phyloP scores from a whole-genome alignment of 2,329 filamentous ascomycete genomes.

The Aspergillus novofumigatus region DNA sequence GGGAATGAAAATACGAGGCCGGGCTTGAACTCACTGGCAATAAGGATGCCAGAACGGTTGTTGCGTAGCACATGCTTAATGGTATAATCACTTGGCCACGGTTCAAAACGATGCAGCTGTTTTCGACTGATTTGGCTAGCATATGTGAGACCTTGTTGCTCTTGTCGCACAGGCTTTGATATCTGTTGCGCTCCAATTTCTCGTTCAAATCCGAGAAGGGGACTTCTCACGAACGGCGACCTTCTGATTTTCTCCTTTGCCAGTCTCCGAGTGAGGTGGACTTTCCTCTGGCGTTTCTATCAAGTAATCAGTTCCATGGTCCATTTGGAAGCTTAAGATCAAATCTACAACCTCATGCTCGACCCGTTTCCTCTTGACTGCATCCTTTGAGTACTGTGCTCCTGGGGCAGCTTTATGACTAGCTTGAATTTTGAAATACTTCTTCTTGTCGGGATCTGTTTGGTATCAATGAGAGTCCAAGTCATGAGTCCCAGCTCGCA shows the following conservation, averaged over 20 bases:
- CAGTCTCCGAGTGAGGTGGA: slow-evolving; percentile 22
- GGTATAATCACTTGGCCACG: slow-evolving; percentile 21
- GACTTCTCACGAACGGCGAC: slow-evolving; percentile 24
- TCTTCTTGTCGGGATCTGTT: slow-evolving; percentile 50
- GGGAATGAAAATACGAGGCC: neutral
- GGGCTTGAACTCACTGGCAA: slow-evolving; percentile 29
- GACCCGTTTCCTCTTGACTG: slow-evolving; percentile 54
- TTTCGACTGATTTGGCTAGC: slow-evolving; percentile 29
- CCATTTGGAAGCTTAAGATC: neutral
- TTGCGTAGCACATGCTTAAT: slow-evolving; percentile 33
- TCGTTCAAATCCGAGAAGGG: slow-evolving; percentile 24
- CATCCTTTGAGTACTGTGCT: slow-evolving; percentile 54
- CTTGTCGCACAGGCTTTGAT: slow-evolving; percentile 18
- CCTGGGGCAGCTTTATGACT: slow-evolving; percentile 48
- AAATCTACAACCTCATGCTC: slow-evolving; percentile 35
- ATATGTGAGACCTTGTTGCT: slow-evolving; percentile 27
- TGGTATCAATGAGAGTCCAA: neutral
- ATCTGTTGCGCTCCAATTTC: slow-evolving; percentile 24
- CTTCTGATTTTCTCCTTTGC: slow-evolving; percentile 32
- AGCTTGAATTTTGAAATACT: slow-evolving; percentile 64
- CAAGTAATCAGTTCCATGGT: slow-evolving; percentile 3
- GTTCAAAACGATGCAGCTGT: slow-evolving; percentile 29
- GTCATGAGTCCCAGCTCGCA: neutral
- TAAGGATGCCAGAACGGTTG: slow-evolving; percentile 31
- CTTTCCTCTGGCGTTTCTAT: slow-evolving; percentile 27